Conservation (phyloP, 2,329 filamentous ascomycete species). For the Colletotrichum graminicola region DNA sequence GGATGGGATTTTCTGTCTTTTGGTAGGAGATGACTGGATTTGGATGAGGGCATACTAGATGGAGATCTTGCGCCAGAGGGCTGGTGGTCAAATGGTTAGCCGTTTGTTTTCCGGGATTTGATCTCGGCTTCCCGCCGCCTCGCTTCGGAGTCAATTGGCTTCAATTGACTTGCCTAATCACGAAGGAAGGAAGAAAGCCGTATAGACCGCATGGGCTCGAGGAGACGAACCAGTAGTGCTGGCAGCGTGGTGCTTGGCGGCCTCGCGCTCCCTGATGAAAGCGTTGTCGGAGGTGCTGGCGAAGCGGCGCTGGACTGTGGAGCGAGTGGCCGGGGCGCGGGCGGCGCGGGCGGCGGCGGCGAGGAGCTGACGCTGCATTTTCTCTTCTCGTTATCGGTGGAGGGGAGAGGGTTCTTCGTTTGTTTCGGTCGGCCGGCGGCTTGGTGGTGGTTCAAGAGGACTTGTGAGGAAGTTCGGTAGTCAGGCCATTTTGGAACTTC, state of each 20-base stretch:
- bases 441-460: constrained; percentile 14
- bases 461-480: constrained; percentile 39
- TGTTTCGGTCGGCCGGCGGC: constrained; percentile 29
- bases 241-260: constrained; percentile 90
- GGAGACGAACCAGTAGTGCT: constrained; percentile 80
- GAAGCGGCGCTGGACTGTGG: constrained; percentile 76
- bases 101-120: constrained; percentile 1
- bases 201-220: background rate
- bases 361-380: constrained; percentile 74
- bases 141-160: constrained; percentile 7
- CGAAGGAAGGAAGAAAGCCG: background rate
- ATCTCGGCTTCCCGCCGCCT: background rate
- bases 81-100: constrained; percentile 60
- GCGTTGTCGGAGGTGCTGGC: constrained; percentile 84
- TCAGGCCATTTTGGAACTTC: constrained; percentile 44
- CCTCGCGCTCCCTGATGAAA: constrained; percentile 92
- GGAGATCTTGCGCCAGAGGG: constrained; percentile 95
- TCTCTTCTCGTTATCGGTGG: constrained; percentile 46
- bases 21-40: background rate
- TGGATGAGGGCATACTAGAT: constrained; percentile 80
- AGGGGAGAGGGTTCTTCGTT: constrained; percentile 31
- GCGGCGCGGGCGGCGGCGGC: constrained; percentile 73
- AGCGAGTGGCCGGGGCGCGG: constrained; percentile 65
- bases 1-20: constrained; percentile 44
- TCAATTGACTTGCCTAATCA: constrained; percentile 17